Evolutionary conservation across 345 rosid genomes (phyloP), one percentile per base, ranked within the genome.

Genomic region (Garcia nutans): DNA sequence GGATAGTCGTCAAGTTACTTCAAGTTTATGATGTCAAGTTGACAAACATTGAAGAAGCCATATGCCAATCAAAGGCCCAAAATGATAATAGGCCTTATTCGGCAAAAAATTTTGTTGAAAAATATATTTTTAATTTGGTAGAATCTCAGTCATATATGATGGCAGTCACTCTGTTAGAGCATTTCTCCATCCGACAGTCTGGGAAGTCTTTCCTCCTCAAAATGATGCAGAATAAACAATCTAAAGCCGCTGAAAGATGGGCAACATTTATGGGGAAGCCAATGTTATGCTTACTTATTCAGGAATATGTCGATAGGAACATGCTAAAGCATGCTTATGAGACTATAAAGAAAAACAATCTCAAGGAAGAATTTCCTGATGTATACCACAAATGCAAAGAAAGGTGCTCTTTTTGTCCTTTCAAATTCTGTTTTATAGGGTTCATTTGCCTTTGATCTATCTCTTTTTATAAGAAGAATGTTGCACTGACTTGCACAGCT

Each of bases 221-320:
- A 79, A 90, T 96, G 97, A 74, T 96, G 82, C 87, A 89, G 73
- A 89, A 88, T 24, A 87, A 85, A 73, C 90, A 93, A 73, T 86
- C 80, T 76, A 82, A 73, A 85, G 94, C 99, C 65, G 97, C 99
- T 28, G 99, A 93, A 86, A 93, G 82, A 79, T 96, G 97, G 97
- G 97, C 99, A 55, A 87, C 88, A 23, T 90, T 90, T 87, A 90
- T 93, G 91, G 99, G 99, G 68, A 88, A 85, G 79, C 82, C 92
- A 55, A 85, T 92, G 91, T 77, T 92, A 80, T 83, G 90, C 68
- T 1, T 84, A 63, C 96, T 96, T 62, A 92, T 92, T 31, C 87
- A 75, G 79, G 92, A 88, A 78, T 96, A 89, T 81, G 87, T 76
- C 42, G 83, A 87, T n/a, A 88, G 89, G 81, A 87, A 90, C 80